Evolutionary conservation across 768 basidiomycete genomes (phyloP).

Genomic region (Hygrocybe coccinea): DNA sequence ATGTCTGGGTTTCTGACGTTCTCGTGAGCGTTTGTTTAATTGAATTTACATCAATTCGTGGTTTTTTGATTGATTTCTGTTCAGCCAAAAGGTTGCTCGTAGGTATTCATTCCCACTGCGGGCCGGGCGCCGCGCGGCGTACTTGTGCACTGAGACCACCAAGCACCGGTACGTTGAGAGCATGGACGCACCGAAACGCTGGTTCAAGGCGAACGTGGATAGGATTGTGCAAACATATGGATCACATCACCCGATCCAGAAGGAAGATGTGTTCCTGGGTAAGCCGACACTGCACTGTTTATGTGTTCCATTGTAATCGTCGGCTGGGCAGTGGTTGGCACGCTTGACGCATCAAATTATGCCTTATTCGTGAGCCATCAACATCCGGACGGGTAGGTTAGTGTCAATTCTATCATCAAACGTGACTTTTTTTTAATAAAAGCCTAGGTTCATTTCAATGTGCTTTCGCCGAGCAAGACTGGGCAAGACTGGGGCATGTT

Average conservation of each 20-base stretch:
- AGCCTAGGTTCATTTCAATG: constrained; percentile 61
- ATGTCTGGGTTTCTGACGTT: constrained; percentile 48
- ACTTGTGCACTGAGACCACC: constrained; percentile 64
- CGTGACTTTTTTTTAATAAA: too few species aligned
- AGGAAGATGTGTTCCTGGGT: constrained; percentile 58
- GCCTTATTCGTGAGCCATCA: constrained; percentile 71
- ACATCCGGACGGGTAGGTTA: constrained; percentile 56
- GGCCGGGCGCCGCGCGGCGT: constrained; percentile 60
- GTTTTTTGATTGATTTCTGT: too few species aligned
- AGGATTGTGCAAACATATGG: constrained; percentile 56
- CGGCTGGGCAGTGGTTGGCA: constrained; percentile 73
- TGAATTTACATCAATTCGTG: constrained; percentile 13
- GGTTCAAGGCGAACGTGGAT: constrained; percentile 70
- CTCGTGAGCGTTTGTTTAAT: constrained; percentile 3
- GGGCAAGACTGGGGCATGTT: constrained; percentile 75
- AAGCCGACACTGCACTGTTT: constrained; percentile 7
- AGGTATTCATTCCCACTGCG: constrained; percentile 58
- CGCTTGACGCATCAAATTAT: constrained; percentile 65
- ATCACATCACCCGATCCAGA: constrained; percentile 42
- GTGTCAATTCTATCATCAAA: too few species aligned
- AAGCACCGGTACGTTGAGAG: constrained; percentile 63
- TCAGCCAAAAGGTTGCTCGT: constrained; percentile 44
- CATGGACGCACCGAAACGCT: constrained; percentile 59
- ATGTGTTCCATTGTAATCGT: constrained; percentile 12
- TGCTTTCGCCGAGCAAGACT: constrained; percentile 45